Evolutionary conservation across 768 basidiomycete genomes (phyloP).

Genomic region (Flagelloscypha sp.): DNA sequence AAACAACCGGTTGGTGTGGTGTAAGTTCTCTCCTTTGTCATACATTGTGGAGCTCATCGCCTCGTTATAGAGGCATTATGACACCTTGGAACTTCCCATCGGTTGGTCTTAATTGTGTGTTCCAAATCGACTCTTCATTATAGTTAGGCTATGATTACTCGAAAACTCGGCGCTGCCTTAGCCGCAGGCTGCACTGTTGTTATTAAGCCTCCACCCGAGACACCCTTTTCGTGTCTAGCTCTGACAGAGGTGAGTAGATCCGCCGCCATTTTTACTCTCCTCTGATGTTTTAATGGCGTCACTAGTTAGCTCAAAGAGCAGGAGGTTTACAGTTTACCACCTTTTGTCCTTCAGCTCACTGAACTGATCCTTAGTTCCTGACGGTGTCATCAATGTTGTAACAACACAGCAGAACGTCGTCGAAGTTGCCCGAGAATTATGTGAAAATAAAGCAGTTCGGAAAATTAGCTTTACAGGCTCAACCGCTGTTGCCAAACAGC

Average conservation of each 20-base stretch:
- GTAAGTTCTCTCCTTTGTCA: constrained; percentile 17
- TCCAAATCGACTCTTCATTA: no score
- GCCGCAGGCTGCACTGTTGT: constrained; percentile 96
- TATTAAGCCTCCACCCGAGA: constrained; percentile 91
- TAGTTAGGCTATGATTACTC: constrained; percentile 91
- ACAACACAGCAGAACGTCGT: constrained; percentile 77
- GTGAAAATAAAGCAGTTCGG: constrained; percentile 75
- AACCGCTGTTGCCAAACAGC: constrained; percentile 67
- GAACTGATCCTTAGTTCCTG: no score
- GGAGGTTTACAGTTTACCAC: no score
- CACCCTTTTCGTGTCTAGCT: constrained; percentile 88
- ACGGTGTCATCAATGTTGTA: constrained; percentile 92
- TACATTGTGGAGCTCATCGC: background rate
- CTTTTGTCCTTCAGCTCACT: no score
- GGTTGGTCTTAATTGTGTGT: no score
- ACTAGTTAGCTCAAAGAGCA: constrained; percentile 74
- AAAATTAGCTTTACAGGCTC: constrained; percentile 93
- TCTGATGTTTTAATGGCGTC: background rate
- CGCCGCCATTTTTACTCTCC: background rate
- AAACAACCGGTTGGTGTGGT: constrained; percentile 82
- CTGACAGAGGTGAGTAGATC: constrained; percentile 63
- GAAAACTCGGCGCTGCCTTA: constrained; percentile 83
- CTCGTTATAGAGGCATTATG: constrained; percentile 43
- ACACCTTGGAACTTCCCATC: constrained; percentile 95
- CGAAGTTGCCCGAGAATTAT: constrained; percentile 92